A percentile compares a stretch with the other conserved stretches of the same genome.
These are phyloP conservation scores for Metarhizium rileyi DNA, from an alignment of 2,329 filamentous ascomycete genomes.

Conservation along the genomic window DNA sequence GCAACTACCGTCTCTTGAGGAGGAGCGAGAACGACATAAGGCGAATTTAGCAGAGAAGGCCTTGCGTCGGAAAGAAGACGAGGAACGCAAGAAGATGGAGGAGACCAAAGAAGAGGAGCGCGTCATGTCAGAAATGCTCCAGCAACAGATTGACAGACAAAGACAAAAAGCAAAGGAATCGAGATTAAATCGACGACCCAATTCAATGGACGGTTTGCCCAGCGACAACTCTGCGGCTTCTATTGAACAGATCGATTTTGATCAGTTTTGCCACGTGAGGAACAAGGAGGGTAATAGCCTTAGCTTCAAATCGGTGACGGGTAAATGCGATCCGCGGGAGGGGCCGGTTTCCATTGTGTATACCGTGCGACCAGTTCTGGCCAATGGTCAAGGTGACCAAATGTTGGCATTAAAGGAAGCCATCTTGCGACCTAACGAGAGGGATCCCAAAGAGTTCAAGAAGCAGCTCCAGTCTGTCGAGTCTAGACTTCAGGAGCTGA, in stretches of 20 bases:
- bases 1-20: conserved; percentile 75
- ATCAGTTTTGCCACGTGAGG: conserved; percentile 54
- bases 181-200: conserved; percentile 48
- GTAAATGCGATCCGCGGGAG: conserved; percentile 55
- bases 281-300: conserved; percentile 55
- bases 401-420: conserved; percentile 68
- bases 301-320: conserved; percentile 61
- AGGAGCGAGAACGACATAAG: conserved; percentile 78
- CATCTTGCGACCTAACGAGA: conserved; percentile 44
- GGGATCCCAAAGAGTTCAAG: conserved; percentile 56
- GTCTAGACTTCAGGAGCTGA: conserved; percentile 63
- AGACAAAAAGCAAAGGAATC: conserved; percentile 54
- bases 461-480: conserved; percentile 70
- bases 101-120: conserved; percentile 60
- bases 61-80: conserved; percentile 42
- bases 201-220: conserved; percentile 20
- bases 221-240: conserved; percentile 19
- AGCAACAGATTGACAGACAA: conserved; percentile 61
- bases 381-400: conserved; percentile 43
- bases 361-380: conserved; percentile 59
- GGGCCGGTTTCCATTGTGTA: conserved; percentile 60
- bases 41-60: conserved; percentile 55
- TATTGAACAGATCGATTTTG: conserved; percentile 45
- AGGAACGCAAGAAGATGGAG: conserved; percentile 42
- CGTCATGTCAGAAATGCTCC: conserved; percentile 58